Percentiles rank a stretch among this genome's conserved stretches.
Evolutionary conservation across 192 early-diverging fungal species (phyloP).

Genomic region (Backusella psychrophila): DNA sequence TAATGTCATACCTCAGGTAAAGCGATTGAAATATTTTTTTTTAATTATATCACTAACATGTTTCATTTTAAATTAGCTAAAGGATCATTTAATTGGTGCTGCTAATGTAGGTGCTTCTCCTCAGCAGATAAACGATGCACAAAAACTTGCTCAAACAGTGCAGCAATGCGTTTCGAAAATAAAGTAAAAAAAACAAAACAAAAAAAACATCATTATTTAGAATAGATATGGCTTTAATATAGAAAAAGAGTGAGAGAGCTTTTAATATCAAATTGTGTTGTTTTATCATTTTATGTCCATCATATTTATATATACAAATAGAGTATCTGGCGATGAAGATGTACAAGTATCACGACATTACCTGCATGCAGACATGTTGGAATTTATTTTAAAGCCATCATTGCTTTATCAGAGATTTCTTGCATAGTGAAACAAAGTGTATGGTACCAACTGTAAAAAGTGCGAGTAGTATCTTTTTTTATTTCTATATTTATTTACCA

Average conservation of each 20-base stretch:
- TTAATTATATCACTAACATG: not conserved
- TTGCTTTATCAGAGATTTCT: not conserved
- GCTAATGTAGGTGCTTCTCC: constrained; percentile 22
- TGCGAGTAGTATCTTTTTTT: not conserved
- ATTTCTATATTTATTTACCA: too few relatives aligned
- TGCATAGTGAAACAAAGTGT: not conserved
- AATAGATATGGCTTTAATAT: not conserved
- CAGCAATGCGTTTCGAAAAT: not conserved
- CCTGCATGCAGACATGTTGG: not conserved
- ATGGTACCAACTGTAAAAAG: not conserved
- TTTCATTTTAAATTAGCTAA: constrained; percentile 11
- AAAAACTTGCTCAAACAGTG: constrained; percentile 4
- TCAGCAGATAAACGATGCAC: constrained; percentile 8
- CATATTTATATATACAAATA: not conserved
- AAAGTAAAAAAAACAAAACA: not conserved
- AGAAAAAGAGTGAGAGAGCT: not conserved
- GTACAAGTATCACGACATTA: not conserved
- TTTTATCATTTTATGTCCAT: not conserved
- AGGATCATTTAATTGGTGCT: constrained; percentile 19
- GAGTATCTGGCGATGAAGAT: not conserved
- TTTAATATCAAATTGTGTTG: not conserved
- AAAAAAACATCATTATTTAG: not conserved
- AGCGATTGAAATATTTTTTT: not conserved
- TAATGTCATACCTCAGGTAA: constrained; percentile 18
- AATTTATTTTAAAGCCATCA: not conserved